Conservation (phyloP, 208 protist genomes). For the Tritrichomonas musculus region DNA sequence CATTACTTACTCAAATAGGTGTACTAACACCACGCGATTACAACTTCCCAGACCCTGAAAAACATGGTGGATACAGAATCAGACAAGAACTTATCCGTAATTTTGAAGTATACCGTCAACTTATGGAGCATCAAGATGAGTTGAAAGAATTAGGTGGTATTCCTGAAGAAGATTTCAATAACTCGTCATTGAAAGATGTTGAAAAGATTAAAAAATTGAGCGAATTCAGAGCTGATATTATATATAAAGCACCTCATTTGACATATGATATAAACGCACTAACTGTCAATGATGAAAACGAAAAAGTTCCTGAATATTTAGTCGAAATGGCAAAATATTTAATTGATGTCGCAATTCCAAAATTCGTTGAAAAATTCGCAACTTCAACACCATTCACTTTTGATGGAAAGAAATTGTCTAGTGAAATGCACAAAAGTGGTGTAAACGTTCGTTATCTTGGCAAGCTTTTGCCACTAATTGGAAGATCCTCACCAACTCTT, state of each 20-base stretch:
- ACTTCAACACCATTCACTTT: no score
- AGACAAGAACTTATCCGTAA: neutral
- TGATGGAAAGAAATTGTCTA: neutral
- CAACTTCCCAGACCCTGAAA: neutral
- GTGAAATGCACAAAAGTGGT: conserved; percentile 14
- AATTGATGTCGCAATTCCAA: neutral
- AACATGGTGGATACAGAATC: neutral
- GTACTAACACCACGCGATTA: neutral
- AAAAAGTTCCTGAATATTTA: neutral
- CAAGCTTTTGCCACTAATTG: neutral
- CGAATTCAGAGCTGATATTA: neutral
- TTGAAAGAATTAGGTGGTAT: neutral
- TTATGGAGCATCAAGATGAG: neutral
- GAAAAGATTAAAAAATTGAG: no score
- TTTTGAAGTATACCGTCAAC: neutral
- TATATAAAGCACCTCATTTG: neutral
- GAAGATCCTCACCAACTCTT: no score
- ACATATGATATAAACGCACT: neutral
- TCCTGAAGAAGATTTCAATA: neutral
- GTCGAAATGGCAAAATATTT: neutral
- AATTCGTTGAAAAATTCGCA: neutral
- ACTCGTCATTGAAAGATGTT: no score
- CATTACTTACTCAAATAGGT: neutral
- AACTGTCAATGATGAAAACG: neutral
- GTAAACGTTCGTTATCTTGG: neutral